phyloP scores from a whole-genome alignment of 176 grass and related monocot species.

The Oryza meridionalis region DNA sequence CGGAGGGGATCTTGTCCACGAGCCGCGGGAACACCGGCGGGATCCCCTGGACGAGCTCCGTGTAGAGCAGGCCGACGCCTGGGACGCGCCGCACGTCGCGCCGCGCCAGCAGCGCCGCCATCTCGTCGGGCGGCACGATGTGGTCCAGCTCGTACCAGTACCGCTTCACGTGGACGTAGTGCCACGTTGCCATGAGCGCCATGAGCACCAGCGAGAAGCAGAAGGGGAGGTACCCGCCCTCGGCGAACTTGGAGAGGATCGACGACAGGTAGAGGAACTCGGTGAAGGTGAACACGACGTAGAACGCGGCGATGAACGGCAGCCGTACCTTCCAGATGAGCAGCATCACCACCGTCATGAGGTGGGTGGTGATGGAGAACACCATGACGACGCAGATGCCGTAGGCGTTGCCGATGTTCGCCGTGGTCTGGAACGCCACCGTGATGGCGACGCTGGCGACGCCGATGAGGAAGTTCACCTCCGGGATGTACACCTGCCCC shows the following conservation, averaged over 20 bases:
- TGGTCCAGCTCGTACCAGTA: constrained; percentile 60
- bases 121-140: constrained; percentile 19
- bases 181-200: constrained; percentile 66
- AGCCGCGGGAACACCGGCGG: constrained; percentile 62
- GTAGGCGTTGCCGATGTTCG: constrained; percentile 69
- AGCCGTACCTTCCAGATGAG: constrained; percentile 54
- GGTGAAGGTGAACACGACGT: constrained; percentile 23
- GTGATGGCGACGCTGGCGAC: constrained; percentile 54
- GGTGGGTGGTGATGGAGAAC: constrained; percentile 58
- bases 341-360: constrained; percentile 61
- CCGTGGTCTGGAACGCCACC: constrained; percentile 50
- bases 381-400: constrained; percentile 61
- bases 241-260: constrained; percentile 60
- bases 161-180: constrained; percentile 54
- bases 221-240: constrained; percentile 67
- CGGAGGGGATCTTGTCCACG: constrained; percentile 55
- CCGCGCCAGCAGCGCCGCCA: constrained; percentile 27
- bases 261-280: constrained; percentile 65
- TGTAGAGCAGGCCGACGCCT: constrained; percentile 56
- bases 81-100: constrained; percentile 44
- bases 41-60: constrained; percentile 72
- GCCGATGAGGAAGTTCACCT: constrained; percentile 63
- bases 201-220: constrained; percentile 53
- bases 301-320: constrained; percentile 42
- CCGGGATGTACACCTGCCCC: constrained; percentile 75